phyloP scores from a whole-genome alignment of 2,329 filamentous ascomycete genomes.

The Thielaviopsis cerberus region DNA sequence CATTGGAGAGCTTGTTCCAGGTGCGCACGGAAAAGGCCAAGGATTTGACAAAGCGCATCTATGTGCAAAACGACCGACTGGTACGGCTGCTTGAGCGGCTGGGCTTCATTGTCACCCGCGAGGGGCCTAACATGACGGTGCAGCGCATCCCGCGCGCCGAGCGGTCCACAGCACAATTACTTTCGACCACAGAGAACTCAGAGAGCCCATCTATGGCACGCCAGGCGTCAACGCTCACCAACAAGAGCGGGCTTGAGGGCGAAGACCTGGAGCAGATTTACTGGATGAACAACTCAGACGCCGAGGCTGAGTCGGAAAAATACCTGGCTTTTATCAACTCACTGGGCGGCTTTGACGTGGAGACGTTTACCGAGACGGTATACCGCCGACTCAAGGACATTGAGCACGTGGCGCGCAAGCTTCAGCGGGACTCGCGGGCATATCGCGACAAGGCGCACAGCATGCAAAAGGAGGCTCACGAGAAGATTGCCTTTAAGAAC shows the following conservation, averaged over 20 bases:
- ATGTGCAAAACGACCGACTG: constrained; percentile 69
- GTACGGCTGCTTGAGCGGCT: constrained; percentile 67
- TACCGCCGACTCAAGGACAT: constrained; percentile 83
- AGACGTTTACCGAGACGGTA: constrained; percentile 67
- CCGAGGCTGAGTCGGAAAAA: constrained; percentile 42
- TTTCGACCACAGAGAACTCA: constrained; percentile 39
- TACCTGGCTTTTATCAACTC: constrained; percentile 59
- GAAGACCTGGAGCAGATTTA: constrained; percentile 56
- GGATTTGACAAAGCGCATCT: constrained; percentile 68
- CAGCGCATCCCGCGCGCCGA: constrained; percentile 50
- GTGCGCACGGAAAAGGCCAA: constrained; percentile 55
- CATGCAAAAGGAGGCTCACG: constrained; percentile 67
- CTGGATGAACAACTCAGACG: constrained; percentile 58
- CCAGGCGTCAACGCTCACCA: constrained; percentile 33
- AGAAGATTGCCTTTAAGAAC: constrained; percentile 87
- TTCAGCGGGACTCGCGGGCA: constrained; percentile 69
- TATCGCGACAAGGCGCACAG: constrained; percentile 76
- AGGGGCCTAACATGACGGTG: constrained; percentile 54
- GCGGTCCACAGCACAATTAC: constrained; percentile 26
- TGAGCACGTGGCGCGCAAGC: constrained; percentile 81
- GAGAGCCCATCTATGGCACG: constrained; percentile 35
- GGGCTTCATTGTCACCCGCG: constrained; percentile 62
- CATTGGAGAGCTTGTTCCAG: constrained; percentile 41
- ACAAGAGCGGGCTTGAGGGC: constrained; percentile 38
- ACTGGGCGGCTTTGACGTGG: constrained; percentile 62